Base-by-base conservation (phyloP, 768 basidiomycete species). In the Dioszegia aurantiaca region DNA sequence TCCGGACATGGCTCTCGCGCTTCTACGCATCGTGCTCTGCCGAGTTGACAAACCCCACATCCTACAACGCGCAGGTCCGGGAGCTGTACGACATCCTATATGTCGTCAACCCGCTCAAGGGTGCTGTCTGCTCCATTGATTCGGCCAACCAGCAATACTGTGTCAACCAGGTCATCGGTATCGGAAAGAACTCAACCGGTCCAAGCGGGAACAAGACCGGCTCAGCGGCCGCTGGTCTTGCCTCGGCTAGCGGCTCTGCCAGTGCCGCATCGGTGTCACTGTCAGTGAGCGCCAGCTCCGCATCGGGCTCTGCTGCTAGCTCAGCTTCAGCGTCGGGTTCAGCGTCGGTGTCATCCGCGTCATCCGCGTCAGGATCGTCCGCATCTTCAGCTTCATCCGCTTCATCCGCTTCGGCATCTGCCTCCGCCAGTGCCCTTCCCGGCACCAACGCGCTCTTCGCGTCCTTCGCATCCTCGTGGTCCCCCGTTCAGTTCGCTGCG, bases 51-150 rank as follows among this genome's bases (percentile, higher is more conserved):
- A 72, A 69, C 26, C 46, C 65, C 17, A 65, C 70, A 24, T 58
- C 56, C 4, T 73, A 74, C 73, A 73, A 75, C 61, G 55, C 56
- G 44, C 73, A 80, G 24, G 87, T 95, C 44, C 73, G 83, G 73
- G 66, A 77, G 26, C 77, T 83, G 1, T 99, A 98, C 78, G 93
- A 97, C 72, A 79, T 84, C 28, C 78, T 97, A 27, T 99, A 90
- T 79, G 63, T 81, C 58, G 62, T 93, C 43, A 61, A 72, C 11
- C 90, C 92, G 8, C 73, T 94, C 72, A 79, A 78, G 60, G 64
- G 73, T 5, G 86, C 90, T 26, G 72, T 89, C 28, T 97, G 93
- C 79, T 65, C 86, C 44, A 88, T 89, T 81, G 84, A 87, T 68
- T 84, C 85, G 68, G 79, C 68, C 45, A 86, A 84, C 30, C 78